Conservation (phyloP, 768 basidiomycete species). For the Solioccasus polychromus region DNA sequence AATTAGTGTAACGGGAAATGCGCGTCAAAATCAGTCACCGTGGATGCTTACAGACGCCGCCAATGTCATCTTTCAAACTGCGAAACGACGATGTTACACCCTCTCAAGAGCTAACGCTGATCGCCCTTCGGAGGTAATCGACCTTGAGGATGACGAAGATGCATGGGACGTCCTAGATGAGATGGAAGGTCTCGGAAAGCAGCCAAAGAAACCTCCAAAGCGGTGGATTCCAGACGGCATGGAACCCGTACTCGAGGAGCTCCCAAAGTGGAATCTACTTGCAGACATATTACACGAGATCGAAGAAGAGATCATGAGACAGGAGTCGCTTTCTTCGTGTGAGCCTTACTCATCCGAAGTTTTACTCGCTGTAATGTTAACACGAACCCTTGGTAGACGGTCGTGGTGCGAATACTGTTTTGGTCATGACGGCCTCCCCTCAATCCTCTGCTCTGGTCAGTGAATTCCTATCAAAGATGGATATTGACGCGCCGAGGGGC, state of each 20-base stretch:
- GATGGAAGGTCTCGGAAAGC: conserved; percentile 22
- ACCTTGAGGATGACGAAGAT: conserved; percentile 61
- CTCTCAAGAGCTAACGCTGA: conserved; percentile 34
- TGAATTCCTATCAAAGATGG: conserved; percentile 71
- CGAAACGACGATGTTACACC: conserved; percentile 79
- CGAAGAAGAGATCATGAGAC: conserved; percentile 76
- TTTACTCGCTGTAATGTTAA: background rate
- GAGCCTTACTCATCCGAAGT: background rate
- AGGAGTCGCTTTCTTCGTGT: conserved; percentile 41
- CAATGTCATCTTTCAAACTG: conserved; percentile 76
- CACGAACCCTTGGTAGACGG: conserved; percentile 19
- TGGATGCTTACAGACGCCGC: conserved; percentile 95
- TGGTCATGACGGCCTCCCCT: conserved; percentile 86
- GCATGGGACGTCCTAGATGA: conserved; percentile 75
- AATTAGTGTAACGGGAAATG: conserved; percentile 44
- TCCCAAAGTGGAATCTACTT: conserved; percentile 90
- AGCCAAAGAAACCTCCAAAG: conserved; percentile 10
- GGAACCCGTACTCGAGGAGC: conserved; percentile 87
- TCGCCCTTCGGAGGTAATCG: conserved; percentile 30
- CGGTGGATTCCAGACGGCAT: conserved; percentile 74
- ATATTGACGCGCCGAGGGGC: conserved; percentile 55
- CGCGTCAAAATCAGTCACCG: conserved; percentile 69
- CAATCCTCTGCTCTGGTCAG: conserved; percentile 70
- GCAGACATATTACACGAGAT: conserved; percentile 87
- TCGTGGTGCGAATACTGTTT: conserved; percentile 68